Evolutionary conservation across 1,284 basidiomycete genomes (phyloP), one percentile per base, ranked within the genome.

Genomic region (Schizophyllum commune): DNA sequence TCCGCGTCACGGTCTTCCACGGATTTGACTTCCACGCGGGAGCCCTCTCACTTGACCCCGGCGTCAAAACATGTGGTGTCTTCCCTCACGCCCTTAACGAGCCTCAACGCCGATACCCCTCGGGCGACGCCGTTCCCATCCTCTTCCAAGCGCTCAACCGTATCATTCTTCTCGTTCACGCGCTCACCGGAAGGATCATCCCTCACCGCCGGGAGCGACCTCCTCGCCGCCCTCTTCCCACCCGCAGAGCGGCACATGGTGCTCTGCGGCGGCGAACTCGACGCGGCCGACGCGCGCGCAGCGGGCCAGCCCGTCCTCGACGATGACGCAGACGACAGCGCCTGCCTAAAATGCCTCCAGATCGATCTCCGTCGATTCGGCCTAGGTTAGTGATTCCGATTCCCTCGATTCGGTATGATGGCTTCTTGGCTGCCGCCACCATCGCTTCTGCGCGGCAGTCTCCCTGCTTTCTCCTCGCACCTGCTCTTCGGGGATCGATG

Each of bases 121-220:
- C 39, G 39, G 13, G 39, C 39, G 3, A 47, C 39, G 39, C 39
- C 39, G 39, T 47, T 13, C 17, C 39, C 39, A 11, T 47, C 17
- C 39, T 47, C 39, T 47, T 47, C 39, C 9, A 47, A 47, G 17
- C 53, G 20, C 78, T 27, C 15, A 47, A 60, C 32, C 51, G 51
- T 19, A 59, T n/a, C 83, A 86, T 7, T 89, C 89, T 89, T 89
- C 71, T 87, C 82, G 64, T 86, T 89, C 70, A 90, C 88, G n/a
- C 79, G 86, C 63, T 88, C 87, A 17, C 72, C 79, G n/a, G 88
- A 90, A 73, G 86, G 86, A 5, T 86, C 86, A 32, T 88, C 88
- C 20, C 73, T 90, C 60, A 88, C 87, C 1, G 83, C 87, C 1
- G 84, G 86, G 57, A 82, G 83, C 5, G 74, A 79, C 55, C 70